These are phyloP conservation scores for Euphorbia celastroides DNA, from an alignment of 441 rosid genomes.

Conservation along the genomic window DNA sequence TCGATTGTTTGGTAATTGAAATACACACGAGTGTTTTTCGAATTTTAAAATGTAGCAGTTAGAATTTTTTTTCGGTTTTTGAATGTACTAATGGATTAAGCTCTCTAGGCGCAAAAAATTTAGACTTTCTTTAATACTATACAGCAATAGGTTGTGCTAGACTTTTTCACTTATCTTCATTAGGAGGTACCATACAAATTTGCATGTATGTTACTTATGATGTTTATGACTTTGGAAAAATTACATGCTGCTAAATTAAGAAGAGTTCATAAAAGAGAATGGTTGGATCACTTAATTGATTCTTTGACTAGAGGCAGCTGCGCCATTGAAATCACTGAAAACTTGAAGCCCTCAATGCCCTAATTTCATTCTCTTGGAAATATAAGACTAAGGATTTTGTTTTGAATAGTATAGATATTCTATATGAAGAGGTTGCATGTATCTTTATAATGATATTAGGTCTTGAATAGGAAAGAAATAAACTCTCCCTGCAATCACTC, in stretches of 20 bases:
- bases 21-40: not conserved
- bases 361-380: too few species aligned
- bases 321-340: not conserved
- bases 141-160: not conserved
- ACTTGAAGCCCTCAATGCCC: not conserved
- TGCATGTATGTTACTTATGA: not conserved
- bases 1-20: not conserved
- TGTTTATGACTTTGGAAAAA: not conserved
- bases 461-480: too few species aligned
- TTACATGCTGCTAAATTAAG: too few species aligned
- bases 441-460: too few species aligned
- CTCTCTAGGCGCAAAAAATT: not conserved
- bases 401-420: too few species aligned
- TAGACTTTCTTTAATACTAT: not conserved
- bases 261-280: not conserved
- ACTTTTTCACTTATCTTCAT: not conserved
- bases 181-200: not conserved
- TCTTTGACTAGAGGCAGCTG: not conserved
- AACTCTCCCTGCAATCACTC: too few species aligned
- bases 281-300: not conserved
- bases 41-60: not conserved
- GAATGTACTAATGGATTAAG: not conserved
- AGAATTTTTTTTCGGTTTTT: not conserved
- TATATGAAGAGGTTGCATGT: too few species aligned
- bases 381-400: too few species aligned